Evolutionary conservation across 805 yeast species (phyloP).

Genomic region (Phaffomyces thermotolerans): DNA sequence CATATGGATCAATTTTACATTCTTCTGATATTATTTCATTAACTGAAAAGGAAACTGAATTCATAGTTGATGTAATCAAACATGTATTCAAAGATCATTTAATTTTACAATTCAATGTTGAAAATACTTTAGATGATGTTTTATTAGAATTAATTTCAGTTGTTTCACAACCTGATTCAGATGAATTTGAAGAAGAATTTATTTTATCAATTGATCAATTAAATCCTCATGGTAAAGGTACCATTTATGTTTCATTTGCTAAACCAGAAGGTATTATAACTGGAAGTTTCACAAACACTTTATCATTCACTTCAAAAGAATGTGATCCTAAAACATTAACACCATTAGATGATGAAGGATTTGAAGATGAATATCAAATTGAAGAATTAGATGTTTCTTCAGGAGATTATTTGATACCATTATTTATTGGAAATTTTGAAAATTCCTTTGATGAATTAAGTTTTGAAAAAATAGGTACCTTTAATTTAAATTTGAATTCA

Average conservation of each 20-base stretch:
- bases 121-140: constrained; percentile 76
- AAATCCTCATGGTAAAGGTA: constrained; percentile 62
- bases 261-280: constrained; percentile 46
- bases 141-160: constrained; percentile 73
- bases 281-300: constrained; percentile 53
- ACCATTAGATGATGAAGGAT: constrained; percentile 66
- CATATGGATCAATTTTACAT: constrained; percentile 70
- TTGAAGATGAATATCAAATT: constrained; percentile 88
- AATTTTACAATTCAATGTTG: constrained; percentile 74
- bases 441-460: constrained; percentile 66
- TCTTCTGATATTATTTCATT: constrained; percentile 58
- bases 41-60: constrained; percentile 91
- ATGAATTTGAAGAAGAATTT: constrained; percentile 53
- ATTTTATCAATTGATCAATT: constrained; percentile 67
- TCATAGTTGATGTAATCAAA: constrained; percentile 76
- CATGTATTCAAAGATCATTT: constrained; percentile 71
- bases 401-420: constrained; percentile 78
- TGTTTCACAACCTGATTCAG: constrained; percentile 51
- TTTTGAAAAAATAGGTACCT: constrained; percentile 56
- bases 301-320: constrained; percentile 74
- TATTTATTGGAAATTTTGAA: constrained; percentile 71
- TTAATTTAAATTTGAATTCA: constrained; percentile 44
- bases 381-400: constrained; percentile 68
- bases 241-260: constrained; percentile 69
- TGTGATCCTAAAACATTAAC: constrained; percentile 64